Base-by-base conservation (phyloP, 78 protist species). In the Dictyostelium intermedium region DNA sequence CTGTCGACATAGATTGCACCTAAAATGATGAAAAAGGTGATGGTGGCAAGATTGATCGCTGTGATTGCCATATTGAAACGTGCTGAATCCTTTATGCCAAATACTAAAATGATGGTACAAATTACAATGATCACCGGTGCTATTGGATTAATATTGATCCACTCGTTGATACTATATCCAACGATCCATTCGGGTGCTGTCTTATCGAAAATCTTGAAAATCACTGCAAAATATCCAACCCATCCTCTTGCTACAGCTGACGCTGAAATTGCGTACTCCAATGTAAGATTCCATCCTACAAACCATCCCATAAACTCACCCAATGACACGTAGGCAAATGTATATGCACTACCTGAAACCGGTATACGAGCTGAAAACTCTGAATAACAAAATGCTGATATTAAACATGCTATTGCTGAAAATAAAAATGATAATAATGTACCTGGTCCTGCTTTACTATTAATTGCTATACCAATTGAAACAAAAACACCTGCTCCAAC, bases 401-500 rank as follows among this genome's bases (percentile, higher is more conserved):
- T 50, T 25, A 92, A 43, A 60, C 91, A 85, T 9, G 96, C 86
- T 1, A 96, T 32, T 14, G 95, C 94, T 10, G 96, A 30, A 34
- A 94, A 45, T 5, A 91, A 56, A 60, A 91, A 96, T 14, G 96
- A 91, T 30, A 96, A 20, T 11, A 84, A 27, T 10, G 96, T 72
- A 69, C 95, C 96, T 16, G 98, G 98, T 13, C 98, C 98, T 8
- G 98, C 97, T 30, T 83, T 37, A 9, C 50, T 5, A 0, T 34
- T 5, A n/a, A 93, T 87, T 14, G 95, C 98, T 37, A 81, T 50
- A 53, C 98, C 98, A 32, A 91, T 84, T 11, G 96, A 35, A 14
- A 96, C 98, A 86, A 96, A 96, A 3, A 96, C 96, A 41, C 98
- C 98, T 8, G 98, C 95, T 50, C 97, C 92, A 45, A 94, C 91